Base-by-base conservation (phyloP, 768 basidiomycete genomes). In the Boletus barrowsii region DNA sequence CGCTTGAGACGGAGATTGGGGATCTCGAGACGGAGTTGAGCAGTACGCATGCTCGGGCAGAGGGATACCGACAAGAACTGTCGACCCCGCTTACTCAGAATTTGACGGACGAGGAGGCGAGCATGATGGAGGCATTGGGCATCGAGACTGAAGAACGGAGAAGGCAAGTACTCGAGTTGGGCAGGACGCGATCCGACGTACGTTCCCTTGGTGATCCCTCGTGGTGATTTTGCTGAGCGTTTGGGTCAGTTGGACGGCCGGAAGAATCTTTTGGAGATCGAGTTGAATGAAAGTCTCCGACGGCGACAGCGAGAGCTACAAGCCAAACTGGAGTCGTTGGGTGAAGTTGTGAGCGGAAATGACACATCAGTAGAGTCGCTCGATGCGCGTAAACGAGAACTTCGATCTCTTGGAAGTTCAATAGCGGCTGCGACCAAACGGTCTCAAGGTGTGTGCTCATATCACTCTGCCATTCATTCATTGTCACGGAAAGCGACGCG, bases 191-290 rank as follows among this genome's bases (percentile, higher is more conserved):
- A 64, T 82, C 84, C 44, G 83, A 91, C 76, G 93, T 92, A 51
- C 36, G 85, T 67, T 13, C 20, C 36, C 15, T 3, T 2, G 47
- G 11, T 22, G 48, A 43, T 44, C 47, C 17, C 10, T 30, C 35
- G 15, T 24, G 33, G 17, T 20, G 50, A 26, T n/a, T 22, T 30
- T 29, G 4, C 49, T 53, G 20, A 59, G 13, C 8, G 2, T 15
- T 42, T 53, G 26, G 35, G 47, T 49, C 9, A 69, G 67, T 71
- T 93, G 58, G 85, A 90, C 39, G 80, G 83, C 13, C 79, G 78
- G 58, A 93, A 91, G 73, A 90, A 88, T 64, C 72, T 86, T 5
- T 72, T 97, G 29, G 93, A 97, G 67, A 95, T 97, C 50, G 96
- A 98, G 68, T 78, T 98, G 44, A 92, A 89, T 58, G 97, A 99